Base-by-base conservation (phyloP, 1,139 yeast genomes). In the Arxiozyma heterogenica region DNA sequence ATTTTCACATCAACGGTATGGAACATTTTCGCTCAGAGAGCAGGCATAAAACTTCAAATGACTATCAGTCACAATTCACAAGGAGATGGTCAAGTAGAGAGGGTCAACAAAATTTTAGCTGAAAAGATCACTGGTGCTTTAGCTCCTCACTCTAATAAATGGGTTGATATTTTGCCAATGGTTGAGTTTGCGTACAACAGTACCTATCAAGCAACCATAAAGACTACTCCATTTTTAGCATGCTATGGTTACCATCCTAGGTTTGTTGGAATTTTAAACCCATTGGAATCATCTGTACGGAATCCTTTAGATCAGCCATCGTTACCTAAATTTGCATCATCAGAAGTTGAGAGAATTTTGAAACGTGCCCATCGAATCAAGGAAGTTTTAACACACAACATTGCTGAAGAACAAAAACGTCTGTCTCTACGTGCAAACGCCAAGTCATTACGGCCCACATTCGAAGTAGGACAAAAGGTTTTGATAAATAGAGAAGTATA, bases 71-170 rank as follows among this genome's bases (percentile, higher is more conserved):
- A 48, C 21, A 49, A 42, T 30, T 47, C 51, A 11, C 25, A 41
- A 17, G 27, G 47, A 12, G 44, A 49, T 18, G 47, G 51, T n/a
- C 51, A 49, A 49, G 44, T 23, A 8, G 51, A 49, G 27, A 11
- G 51, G 9, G 4, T 46, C 15, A 30, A 22, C 41, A 15, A 7
- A 18, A 18, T 39, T 4, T 39, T 46, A 20, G 18, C 42, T 4
- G 49, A 46, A 30, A 46, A 20, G 12, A 12, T 46, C 15, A 27
- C 25, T 44, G n/a, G 38, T 44, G 44, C 62, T 57, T 22, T 66
- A 67, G 2, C 64, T 30, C 38, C 38, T 7, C 38, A 30, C 11
- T 63, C 48, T 54, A 59, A 34, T 61, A 62, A 23, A 62, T 63
- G 4, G 45, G 9, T 27, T n/a, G n/a, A 18, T 12, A 22, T 17